These are phyloP conservation scores for Dryas alaskensis DNA, from an alignment of 306 rosid species.

Conservation along the genomic window DNA sequence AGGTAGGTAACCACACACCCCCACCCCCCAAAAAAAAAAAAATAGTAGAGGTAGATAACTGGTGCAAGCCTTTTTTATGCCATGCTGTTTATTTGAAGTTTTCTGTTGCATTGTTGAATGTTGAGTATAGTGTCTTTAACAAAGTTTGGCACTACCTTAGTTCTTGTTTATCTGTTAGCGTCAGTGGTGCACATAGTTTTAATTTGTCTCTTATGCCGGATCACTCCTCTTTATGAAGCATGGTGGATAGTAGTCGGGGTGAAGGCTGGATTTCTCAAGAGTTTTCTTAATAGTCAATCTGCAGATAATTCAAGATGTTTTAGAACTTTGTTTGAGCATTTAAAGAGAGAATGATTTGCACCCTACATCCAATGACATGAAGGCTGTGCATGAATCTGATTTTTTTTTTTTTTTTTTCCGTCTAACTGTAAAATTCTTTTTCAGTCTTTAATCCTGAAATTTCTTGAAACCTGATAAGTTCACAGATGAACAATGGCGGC, in stretches of 20 bases:
- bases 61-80: not conserved
- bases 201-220: not conserved
- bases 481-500: conserved; percentile 10
- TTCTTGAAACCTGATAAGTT: not conserved
- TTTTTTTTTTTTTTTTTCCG: not conserved
- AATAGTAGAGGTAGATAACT: not conserved
- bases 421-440: not conserved
- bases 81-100: no score
- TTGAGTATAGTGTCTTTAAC: not conserved
- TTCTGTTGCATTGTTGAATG: not conserved
- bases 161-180: not conserved
- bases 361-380: not conserved
- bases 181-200: not conserved
- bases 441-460: not conserved
- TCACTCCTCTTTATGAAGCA: not conserved
- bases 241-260: not conserved
- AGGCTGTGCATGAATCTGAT: not conserved
- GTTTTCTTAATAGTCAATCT: not conserved
- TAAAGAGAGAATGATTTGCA: not conserved
- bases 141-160: not conserved
- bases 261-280: not conserved
- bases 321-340: conserved; percentile 9
- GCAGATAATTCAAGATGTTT: conserved; percentile 11
- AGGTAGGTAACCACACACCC: conserved; percentile 36
- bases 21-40: not conserved